phyloP scores from a whole-genome alignment of 352 stramenopile genomes.

The Peronosclerospora sorghi region DNA sequence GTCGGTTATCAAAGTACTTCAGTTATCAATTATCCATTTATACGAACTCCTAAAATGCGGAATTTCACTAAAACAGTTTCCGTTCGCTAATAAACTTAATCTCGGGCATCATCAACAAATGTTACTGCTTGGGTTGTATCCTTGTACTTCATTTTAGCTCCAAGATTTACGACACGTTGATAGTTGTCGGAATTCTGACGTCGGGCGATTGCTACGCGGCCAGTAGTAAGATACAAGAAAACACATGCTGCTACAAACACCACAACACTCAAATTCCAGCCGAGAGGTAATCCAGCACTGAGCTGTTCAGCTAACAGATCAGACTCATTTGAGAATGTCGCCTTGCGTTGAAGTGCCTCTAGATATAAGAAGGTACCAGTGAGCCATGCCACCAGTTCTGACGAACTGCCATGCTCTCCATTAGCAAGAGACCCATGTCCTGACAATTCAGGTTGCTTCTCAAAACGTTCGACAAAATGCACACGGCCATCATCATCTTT shows the following conservation, averaged over 20 bases:
- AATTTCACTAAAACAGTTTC: too few species aligned
- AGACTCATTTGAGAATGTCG: constrained; percentile 45
- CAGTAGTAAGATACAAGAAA: constrained; percentile 47
- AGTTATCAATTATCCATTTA: too few species aligned
- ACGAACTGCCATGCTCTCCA: constrained; percentile 4
- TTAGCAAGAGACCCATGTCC: constrained; percentile 1
- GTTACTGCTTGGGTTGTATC: constrained; percentile 44
- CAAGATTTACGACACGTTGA: constrained; percentile 23
- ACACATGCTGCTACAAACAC: constrained; percentile 35
- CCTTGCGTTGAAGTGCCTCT: constrained; percentile 44
- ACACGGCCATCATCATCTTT: constrained; percentile 40
- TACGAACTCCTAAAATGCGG: too few species aligned
- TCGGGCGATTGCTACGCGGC: constrained; percentile 2
- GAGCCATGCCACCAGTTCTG: constrained; percentile 44
- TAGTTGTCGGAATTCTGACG: constrained; percentile 20
- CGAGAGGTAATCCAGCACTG: constrained; percentile 52
- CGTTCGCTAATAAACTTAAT: too few species aligned
- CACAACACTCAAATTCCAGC: constrained; percentile 53
- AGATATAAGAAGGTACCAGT: constrained; percentile 59
- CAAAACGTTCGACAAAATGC: constrained; percentile 39
- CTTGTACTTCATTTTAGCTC: constrained; percentile 28
- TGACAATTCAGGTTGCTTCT: constrained; percentile 17
- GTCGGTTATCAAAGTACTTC: too few species aligned
- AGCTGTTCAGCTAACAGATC: constrained; percentile 54
- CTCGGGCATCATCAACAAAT: constrained; percentile 64